Evolutionary conservation across 352 stramenopile species (phyloP), one percentile per base, ranked within the genome.

Genomic region (Globisporangium spiculum): DNA sequence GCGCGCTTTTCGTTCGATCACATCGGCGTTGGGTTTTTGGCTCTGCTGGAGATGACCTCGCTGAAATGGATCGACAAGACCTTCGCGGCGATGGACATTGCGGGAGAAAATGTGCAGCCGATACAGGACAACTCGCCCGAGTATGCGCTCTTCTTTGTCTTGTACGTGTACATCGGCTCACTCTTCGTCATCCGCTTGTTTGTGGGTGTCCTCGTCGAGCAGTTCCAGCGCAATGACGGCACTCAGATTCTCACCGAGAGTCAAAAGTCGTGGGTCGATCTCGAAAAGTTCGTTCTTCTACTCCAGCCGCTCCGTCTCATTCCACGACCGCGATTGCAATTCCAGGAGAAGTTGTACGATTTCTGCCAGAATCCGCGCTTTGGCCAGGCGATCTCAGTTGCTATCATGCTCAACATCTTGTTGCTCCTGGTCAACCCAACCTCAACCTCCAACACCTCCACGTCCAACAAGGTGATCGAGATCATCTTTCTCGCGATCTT

Each of bases 201-300:
- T 67, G 86, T 93, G 3, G 86, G 86, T 44, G 86, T 93, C 22
- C 78, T 93, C 12, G 86, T 92, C 9, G 86, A 93, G 70, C 83
- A 93, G 60, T 93, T 93, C 73, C 86, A 93, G 60, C 86, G 86
- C 46, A 93, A 93, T 69, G 91, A 92, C 56, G 86, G 86, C 64
- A 93, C 86, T 14, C 79, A 92, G 74, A 91, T 91, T 48, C 74
- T 93, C 10, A 93, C 86, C 0, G 83, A 92, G 66, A 86, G 69
- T 50, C 86, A 93, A 60, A 92, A 92, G 63, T 84, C 79, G 7
- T 93, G 86, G 83, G 86, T 93, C 36, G 86, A 93, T 53, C 71
- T 93, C 4, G 86, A 93, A 60, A 91, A 91, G 66, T 92, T 92
- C 60, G 79, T 93, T 24, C 66, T 93, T 62, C 67, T 92, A 14